A percentile compares a stretch with the other conserved stretches of the same genome.
Evolutionary conservation across 805 yeast genomes (phyloP).

Genomic region (Candida gorgasii): DNA sequence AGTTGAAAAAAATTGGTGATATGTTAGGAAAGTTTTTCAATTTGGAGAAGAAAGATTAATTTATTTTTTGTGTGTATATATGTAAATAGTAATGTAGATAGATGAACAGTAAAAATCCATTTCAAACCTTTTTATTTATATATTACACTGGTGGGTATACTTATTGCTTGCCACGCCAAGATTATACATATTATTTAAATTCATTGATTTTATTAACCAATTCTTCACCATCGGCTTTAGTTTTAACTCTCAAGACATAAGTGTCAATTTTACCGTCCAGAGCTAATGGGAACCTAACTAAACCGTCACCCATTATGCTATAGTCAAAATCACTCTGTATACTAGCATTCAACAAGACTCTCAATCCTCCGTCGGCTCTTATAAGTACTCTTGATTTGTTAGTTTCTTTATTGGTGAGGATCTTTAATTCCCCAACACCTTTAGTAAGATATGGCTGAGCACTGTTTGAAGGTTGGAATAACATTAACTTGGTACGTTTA

Average conservation of each 20-base stretch:
- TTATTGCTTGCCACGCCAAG: background rate
- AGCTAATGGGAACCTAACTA: constrained; percentile 62
- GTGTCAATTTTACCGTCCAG: constrained; percentile 49
- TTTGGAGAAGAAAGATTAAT: constrained; percentile 24
- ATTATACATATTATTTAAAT: constrained; percentile 9
- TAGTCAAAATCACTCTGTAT: constrained; percentile 61
- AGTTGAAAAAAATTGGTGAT: constrained; percentile 56
- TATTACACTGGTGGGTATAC: constrained; percentile 2
- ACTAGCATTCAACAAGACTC: constrained; percentile 71
- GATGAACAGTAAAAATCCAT: background rate
- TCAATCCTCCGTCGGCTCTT: constrained; percentile 86
- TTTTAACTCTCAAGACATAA: constrained; percentile 74
- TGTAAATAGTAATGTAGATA: constrained; percentile 8
- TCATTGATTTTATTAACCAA: constrained; percentile 38
- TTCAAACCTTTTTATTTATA: background rate
- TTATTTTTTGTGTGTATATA: constrained; percentile 16
- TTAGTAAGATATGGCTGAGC: constrained; percentile 52
- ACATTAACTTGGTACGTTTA: constrained; percentile 71
- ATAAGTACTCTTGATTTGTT: constrained; percentile 69
- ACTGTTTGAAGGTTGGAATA: constrained; percentile 48
- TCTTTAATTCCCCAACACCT: constrained; percentile 83
- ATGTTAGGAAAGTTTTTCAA: constrained; percentile 61
- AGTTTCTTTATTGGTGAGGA: constrained; percentile 61
- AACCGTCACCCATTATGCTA: constrained; percentile 60
- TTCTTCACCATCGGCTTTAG: constrained; percentile 64